Evolutionary conservation across 139 green algal species (phyloP), one percentile per base, ranked within the genome.

Genomic region (Chloropicon primus): DNA sequence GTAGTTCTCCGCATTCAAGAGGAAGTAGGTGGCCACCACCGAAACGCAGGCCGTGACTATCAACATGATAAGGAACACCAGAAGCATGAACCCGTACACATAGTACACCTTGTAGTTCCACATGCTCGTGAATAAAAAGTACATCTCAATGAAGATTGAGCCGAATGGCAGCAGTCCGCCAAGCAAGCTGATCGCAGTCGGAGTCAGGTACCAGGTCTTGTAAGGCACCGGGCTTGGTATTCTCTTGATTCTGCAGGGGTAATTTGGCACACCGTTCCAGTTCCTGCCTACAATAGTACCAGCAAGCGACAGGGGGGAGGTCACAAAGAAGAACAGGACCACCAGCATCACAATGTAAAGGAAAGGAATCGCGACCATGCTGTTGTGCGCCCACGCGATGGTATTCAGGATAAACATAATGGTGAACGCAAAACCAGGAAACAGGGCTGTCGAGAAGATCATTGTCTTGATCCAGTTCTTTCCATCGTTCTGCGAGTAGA

Each of bases 91-190:
- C 78, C 94, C 94, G 82, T 97, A 98, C 77, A 98, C 95, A 71
- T 97, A 98, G 85, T 98, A 98, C 75, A 78, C 92, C 89, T 97
- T 97, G 87, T 97, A 97, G 81, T 93, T 94, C 92, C 93, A 97
- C 80, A 97, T 96, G 24, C 81, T 89, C 17, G 92, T 97, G 85
- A 98, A 97, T 26, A 98, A 90, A 84, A 98, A 98, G 86, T 98
- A 98, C 89, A 97, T 96, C 86, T 98, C 94, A 72, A 98, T 98
- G 87, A 98, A 98, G 83, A 98, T 98, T 83, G 85, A 92, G 21
- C 94, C 94, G 87, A 98, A 98, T 22, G 94, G 94, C 76, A 98
- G 88, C 78, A 98, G 80, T 2, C 94, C 94, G 1, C 91, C 94
- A 53, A 89, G 85, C 25, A 91, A 3, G 21, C 82, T 80, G 28